Evolutionary conservation across 192 early-diverging fungal species (phyloP), one percentile per base, ranked within the genome.

Genomic region (Backusella tarrabulga): DNA sequence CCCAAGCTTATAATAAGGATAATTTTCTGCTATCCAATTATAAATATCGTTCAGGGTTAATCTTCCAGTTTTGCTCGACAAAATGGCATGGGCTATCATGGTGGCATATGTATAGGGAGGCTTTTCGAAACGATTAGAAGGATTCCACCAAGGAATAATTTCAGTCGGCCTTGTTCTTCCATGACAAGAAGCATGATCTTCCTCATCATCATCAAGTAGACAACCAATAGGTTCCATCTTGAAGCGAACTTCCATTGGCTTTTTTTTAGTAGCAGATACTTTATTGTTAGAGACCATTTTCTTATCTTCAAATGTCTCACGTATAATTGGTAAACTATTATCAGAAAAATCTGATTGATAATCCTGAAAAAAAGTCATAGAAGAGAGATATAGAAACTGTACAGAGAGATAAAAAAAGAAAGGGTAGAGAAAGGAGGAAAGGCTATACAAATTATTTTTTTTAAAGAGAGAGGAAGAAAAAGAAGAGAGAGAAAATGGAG

Each of bases 31-130:
- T n/a, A 95, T 89, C 83, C 92, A 94, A 26, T 86, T 78, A 84
- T 97, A 97, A 42, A 97, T 95, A 36, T 95, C 94, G 19, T 85
- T 87, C 29, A 97, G 82, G 2, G 94, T 94, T 73, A 96, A 77
- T 50, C 86, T 86, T 9, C 84, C 75, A 36, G 84, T 80, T 14
- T 86, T 78, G 8, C 85, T 85, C 6, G 85, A 79, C 4, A 90
- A 50, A 68, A 97, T 93, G 2, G 93, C 96, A 60, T 96, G 88
- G 0, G 90, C 88, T 23, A 97, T 95, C 17, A 97, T 76, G 17
- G 86, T 90, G 6, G 93, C 92, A 80, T 96, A 97, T 1, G 94
- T 91, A 69, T 92, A 89, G 21, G 93, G 85, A 14, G 95, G 95
- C 46, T 76, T 80, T 36, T 80, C 79, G 44, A 52, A 38, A 42